Evolutionary conservation across 2,329 filamentous ascomycete genomes (phyloP).

Genomic region (Nemania diffusa): DNA sequence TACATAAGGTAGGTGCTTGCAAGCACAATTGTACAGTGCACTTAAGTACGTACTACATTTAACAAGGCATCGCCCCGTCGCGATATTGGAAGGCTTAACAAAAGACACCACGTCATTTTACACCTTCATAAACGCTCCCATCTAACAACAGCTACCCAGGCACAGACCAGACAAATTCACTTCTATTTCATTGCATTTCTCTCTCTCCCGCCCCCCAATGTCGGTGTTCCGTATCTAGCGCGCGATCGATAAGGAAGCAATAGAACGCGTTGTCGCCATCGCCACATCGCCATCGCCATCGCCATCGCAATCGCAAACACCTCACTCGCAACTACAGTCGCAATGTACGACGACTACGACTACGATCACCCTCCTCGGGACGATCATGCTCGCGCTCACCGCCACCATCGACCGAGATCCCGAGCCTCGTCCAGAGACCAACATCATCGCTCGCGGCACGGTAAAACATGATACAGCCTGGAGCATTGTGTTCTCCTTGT

Average conservation of each 20-base stretch:
- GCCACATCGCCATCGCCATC: not conserved
- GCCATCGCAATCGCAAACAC: not conserved
- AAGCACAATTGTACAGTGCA: too few species aligned
- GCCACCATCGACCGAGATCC: slow-evolving; percentile 45
- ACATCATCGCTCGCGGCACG: slow-evolving; percentile 51
- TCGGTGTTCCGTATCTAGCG: not conserved
- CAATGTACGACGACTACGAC: slow-evolving; percentile 50
- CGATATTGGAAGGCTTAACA: too few species aligned
- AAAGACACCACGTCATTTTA: too few species aligned
- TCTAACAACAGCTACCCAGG: too few species aligned
- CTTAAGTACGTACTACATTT: too few species aligned
- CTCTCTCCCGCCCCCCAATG: not conserved
- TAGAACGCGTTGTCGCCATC: not conserved
- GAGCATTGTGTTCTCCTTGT: slow-evolving; percentile 44
- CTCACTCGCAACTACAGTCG: not conserved
- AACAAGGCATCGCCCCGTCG: too few species aligned
- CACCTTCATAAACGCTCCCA: too few species aligned
- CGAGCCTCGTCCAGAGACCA: slow-evolving; percentile 46
- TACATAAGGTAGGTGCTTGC: too few species aligned
- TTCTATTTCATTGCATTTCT: too few species aligned
- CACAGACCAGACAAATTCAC: too few species aligned
- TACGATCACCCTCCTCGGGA: slow-evolving; percentile 44
- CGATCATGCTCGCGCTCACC: slow-evolving; percentile 41
- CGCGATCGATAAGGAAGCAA: not conserved
- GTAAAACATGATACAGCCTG: slow-evolving; percentile 51